Evolutionary conservation across 164 flowering plant species (phyloP).

Genomic region (Vitis labrusca): DNA sequence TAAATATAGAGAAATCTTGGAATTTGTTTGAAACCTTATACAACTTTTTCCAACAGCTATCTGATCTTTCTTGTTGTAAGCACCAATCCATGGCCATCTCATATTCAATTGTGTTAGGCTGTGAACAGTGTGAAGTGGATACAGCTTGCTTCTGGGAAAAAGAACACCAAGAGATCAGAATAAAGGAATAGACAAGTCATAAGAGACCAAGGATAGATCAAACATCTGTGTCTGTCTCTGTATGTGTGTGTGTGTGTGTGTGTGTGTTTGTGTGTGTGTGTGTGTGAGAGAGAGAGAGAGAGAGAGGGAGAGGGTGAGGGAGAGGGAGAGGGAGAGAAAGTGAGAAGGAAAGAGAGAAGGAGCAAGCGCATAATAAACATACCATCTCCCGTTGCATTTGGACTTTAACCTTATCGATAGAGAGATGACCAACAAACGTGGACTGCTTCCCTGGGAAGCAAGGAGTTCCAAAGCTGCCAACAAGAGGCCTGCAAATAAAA

Average conservation of each 20-base stretch:
- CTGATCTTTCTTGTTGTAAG: constrained; percentile 49
- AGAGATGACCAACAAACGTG: constrained; percentile 60
- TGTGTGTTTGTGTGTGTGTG: neutral
- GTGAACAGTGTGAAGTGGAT: constrained; percentile 81
- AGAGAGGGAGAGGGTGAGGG: constrained; percentile 5
- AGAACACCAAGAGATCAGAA: neutral
- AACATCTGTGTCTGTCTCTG: no score
- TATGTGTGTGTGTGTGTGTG: neutral
- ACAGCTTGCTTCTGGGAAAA: constrained; percentile 56
- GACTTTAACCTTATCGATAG: constrained; percentile 39
- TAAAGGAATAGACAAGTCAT: neutral
- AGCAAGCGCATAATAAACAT: neutral
- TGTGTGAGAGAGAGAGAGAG: neutral
- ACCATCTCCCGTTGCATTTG: constrained; percentile 57
- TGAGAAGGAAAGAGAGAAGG: constrained; percentile 6
- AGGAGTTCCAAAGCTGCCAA: constrained; percentile 44
- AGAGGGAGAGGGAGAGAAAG: constrained; percentile 3
- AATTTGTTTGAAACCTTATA: constrained; percentile 38
- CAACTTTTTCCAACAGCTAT: constrained; percentile 42
- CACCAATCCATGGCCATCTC: constrained; percentile 84
- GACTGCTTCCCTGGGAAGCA: constrained; percentile 24
- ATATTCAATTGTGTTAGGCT: constrained; percentile 72
- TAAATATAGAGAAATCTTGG: neutral
- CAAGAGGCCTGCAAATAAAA: constrained; percentile 48
- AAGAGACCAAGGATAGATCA: neutral